These are phyloP conservation scores for Nakazawaea siamensis DNA, from an alignment of 805 yeast genomes.

Conservation along the genomic window DNA sequence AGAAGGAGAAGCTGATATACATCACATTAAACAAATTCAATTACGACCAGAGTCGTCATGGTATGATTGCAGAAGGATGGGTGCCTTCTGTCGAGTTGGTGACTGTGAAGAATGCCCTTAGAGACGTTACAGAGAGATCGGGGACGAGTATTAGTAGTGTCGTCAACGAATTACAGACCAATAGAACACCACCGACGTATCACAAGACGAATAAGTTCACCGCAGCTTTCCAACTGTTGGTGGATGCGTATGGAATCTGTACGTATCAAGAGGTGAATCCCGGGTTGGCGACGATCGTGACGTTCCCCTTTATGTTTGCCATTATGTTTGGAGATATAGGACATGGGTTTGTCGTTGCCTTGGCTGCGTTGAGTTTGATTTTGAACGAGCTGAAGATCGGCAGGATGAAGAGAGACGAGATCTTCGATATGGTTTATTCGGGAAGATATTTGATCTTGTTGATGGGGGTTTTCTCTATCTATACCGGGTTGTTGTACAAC, in stretches of 20 bases:
- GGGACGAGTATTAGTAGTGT: constrained; percentile 39
- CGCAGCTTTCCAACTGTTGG: constrained; percentile 83
- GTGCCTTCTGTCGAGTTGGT: constrained; percentile 72
- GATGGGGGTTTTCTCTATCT: constrained; percentile 94
- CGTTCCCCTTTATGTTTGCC: constrained; percentile 98
- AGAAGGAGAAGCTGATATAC: constrained; percentile 79
- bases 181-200: constrained; percentile 87
- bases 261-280: constrained; percentile 94
- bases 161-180: constrained; percentile 57
- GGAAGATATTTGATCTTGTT: constrained; percentile 87
- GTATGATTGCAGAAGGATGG: constrained; percentile 96
- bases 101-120: constrained; percentile 56
- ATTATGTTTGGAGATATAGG: constrained; percentile 99
- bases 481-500: constrained; percentile 90
- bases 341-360: constrained; percentile 78
- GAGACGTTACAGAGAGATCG: constrained; percentile 49
- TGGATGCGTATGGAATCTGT: constrained; percentile 93
- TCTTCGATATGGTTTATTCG: constrained; percentile 90
- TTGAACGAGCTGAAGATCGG: constrained; percentile 65
- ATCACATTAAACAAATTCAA: constrained; percentile 71
- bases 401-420: constrained; percentile 74
- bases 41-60: constrained; percentile 75
- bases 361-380: constrained; percentile 67
- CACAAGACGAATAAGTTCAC: constrained; percentile 95
- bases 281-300: constrained; percentile 87